Evolutionary conservation across 345 rosid genomes (phyloP), one percentile per base, ranked within the genome.

Genomic region (Brassica cretica): DNA sequence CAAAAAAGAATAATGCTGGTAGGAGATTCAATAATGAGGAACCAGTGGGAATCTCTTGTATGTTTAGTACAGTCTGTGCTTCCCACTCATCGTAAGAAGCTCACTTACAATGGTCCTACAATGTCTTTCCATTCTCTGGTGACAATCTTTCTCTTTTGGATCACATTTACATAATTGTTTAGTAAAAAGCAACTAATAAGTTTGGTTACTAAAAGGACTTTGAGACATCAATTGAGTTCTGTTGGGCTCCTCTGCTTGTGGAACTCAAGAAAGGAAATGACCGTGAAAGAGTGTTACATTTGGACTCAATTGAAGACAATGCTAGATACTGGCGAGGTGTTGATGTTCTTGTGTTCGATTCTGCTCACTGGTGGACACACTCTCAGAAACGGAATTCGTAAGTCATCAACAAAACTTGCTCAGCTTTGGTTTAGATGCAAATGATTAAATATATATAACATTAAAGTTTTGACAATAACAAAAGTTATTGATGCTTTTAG

Each of bases 341-440:
- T 8, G 93, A 95, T 77, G 60, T 93, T 71, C 94, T 95, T 69
- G 97, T 93, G 62, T 95, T 95, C 44, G 98, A 95, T 71, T 91
- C 97, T 0, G 99, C 98, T 81, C 99, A 95, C 51, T 95, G 99
- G 99, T 93, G 98, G 98, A 91, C 96, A 81, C 99, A 91, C 74
- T 89, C 93, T n/a, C 90, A 89, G 16, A 73, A 89, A 80, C 21
- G 68, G 53, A 72, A 9, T 51, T 72, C 78, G 84, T 81, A 81
- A 81, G 81, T 18, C 49, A 67, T 33, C 63, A 1, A 44, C 15
- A 15, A 8, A 39, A 61, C 33, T 2, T 41, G 60, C 3, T 5
- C 60, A 37, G 1, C 7, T 25, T 66, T 41, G 3, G 1, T 66
- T 66, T 9, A 4, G 4, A 65, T 35, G 66, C 59, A 39, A 67